Conservation (phyloP, 148 eudicot species). For the Bassia scoparia region DNA sequence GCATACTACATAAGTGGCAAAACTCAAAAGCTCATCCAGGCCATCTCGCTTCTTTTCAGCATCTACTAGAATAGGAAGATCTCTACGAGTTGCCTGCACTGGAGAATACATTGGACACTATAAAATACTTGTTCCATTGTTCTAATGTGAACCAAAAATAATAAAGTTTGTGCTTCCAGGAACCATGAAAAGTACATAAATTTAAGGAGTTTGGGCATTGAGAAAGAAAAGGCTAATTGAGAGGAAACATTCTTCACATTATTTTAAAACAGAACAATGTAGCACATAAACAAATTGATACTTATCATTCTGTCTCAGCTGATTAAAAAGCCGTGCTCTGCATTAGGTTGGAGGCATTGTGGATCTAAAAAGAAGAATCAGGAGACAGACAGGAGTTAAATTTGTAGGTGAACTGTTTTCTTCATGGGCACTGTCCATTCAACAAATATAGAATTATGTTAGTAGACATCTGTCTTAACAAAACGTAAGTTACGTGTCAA, state of each 20-base stretch:
- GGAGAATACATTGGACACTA: conserved; percentile 39
- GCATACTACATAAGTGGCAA: conserved; percentile 74
- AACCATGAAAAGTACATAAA: background rate
- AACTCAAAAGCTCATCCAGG: conserved; percentile 65
- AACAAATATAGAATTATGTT: background rate
- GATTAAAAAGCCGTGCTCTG: background rate
- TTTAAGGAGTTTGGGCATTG: background rate
- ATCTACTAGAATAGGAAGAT: conserved; percentile 83
- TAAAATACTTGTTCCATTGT: conserved; percentile 11
- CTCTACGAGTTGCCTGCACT: conserved; percentile 74
- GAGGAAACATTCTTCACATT: background rate
- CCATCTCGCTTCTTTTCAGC: conserved; percentile 86
- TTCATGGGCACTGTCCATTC: background rate
- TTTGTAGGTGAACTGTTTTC: too few relatives aligned
- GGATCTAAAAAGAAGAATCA: background rate
- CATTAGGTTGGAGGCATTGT: background rate
- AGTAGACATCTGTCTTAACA: background rate
- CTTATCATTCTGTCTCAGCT: background rate
- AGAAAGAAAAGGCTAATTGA: background rate
- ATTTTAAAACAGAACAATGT: background rate
- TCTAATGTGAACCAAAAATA: background rate
- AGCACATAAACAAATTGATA: background rate
- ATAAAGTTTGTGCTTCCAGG: background rate
- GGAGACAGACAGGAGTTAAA: background rate
- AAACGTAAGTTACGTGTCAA: too few relatives aligned